Evolutionary conservation across 768 basidiomycete genomes (phyloP), one percentile per base, ranked within the genome.

Genomic region (Amanita exitialis): DNA sequence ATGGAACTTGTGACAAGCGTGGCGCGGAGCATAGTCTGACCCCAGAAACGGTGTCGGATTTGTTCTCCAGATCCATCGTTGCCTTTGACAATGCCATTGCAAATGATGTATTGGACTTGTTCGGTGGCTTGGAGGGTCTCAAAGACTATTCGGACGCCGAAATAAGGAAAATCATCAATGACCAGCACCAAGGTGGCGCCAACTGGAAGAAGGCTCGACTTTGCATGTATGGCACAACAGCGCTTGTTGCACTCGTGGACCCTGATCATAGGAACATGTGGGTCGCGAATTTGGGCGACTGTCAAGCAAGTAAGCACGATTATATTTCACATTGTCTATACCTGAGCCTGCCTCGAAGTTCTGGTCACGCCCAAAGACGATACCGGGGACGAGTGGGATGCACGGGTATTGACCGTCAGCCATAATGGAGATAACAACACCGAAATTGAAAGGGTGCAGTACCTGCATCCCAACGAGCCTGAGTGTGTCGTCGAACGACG

Each of bases 221-320:
- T 44, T 84, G 83, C 60, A 85, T 90, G 78, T 84, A 86, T 57
- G 87, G 87, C 18, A 86, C 82, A 0, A 89, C 87, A 2, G 85
- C 82, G 4, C 74, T 89, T 28, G 75, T 89, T 37, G 76, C 86
- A 7, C 72, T 90, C 34, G 74, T 83, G 37, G 85, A 88, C 66
- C 83, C 86, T 32, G 70, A 78, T 16, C 75, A 77, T 55, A 70
- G 76, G 59, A 78, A 86, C 55, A 67, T 89, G 18, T 90, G 87
- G 87, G 66, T 89, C 43, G 86, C 86, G 5, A 88, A 88, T 59
- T 71, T 90, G 23, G 87, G 87, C 12, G 87, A 90, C 60, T 88
- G 84, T 62, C 82, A 85, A 71, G 84, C 84, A 54, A 72, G 86
- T 86, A 56, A 55, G 82, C 68, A 21, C 39, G 44, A 49, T 54